Evolutionary conservation across 495 filamentous ascomycete genomes (phyloP).

Genomic region (Cercophora sp.): DNA sequence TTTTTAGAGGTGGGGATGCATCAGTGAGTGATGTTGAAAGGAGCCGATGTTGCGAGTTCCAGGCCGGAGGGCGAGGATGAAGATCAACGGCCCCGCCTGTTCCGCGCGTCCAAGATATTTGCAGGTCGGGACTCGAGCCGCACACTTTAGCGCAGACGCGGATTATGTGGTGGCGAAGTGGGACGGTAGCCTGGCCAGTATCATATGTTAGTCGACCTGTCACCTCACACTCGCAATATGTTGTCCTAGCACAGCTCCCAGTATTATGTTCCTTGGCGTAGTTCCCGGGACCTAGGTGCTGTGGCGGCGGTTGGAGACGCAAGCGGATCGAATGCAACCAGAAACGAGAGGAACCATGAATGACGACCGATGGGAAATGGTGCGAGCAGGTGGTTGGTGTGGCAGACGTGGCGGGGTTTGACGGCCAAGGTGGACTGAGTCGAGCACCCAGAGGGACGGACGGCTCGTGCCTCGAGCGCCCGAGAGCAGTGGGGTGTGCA

Average conservation of each 20-base stretch:
- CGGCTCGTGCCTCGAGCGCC: conserved; percentile 2
- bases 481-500: conserved; percentile 11
- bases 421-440: conserved; percentile 11
- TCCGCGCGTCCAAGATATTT: conserved; percentile 9
- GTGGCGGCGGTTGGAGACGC: conserved; percentile 5
- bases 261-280: conserved; percentile 15
- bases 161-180: conserved; percentile 20
- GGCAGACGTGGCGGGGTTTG: conserved; percentile 6
- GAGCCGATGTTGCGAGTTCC: conserved; percentile 14
- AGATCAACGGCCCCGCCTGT: conserved; percentile 2
- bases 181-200: conserved; percentile 28
- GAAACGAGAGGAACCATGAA: neutral
- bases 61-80: conserved; percentile 10
- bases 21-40: conserved; percentile 27
- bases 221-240: conserved; percentile 24
- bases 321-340: neutral
- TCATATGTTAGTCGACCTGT: conserved; percentile 32
- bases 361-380: neutral
- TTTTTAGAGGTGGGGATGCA: conserved; percentile 46
- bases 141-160: conserved; percentile 6
- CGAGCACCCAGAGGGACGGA: neutral
- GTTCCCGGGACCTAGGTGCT: conserved; percentile 7
- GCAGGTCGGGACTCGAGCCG: neutral
- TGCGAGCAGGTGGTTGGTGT: neutral
- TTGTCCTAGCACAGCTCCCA: conserved; percentile 2